These are phyloP conservation scores for Xylaria palmicola DNA, from an alignment of 495 filamentous ascomycete genomes.

Conservation along the genomic window DNA sequence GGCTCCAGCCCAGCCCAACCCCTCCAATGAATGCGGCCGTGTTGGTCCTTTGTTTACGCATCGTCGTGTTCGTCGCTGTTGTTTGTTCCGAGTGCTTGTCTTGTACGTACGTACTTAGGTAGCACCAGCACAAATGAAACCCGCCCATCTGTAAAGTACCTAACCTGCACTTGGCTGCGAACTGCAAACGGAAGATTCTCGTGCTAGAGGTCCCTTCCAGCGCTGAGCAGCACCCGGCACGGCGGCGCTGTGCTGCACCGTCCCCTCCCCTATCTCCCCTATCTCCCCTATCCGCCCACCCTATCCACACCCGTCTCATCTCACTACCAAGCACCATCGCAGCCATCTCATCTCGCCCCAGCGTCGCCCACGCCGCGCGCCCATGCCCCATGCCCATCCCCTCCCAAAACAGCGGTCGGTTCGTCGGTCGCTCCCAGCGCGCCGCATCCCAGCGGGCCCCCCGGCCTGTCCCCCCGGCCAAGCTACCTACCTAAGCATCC, in stretches of 20 bases:
- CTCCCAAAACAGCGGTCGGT: conserved; percentile 9
- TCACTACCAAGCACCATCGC: too few species aligned
- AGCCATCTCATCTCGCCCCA: neutral
- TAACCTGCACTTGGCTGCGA: too few species aligned
- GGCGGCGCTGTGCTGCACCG: too few species aligned
- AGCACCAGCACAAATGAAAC: too few species aligned
- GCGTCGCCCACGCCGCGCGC: neutral
- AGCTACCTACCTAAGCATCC: neutral
- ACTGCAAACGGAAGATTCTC: too few species aligned
- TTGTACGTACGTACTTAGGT: too few species aligned
- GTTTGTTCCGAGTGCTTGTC: neutral
- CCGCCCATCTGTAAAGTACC: too few species aligned
- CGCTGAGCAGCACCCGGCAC: too few species aligned
- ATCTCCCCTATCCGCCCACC: neutral
- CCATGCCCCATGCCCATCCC: neutral
- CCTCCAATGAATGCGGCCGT: conserved; percentile 1
- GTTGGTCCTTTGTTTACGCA: conserved; percentile 11
- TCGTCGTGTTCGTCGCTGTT: too few species aligned
- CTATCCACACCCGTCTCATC: neutral
- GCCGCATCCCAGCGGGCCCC: neutral
- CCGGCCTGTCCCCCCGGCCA: neutral
- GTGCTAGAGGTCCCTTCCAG: too few species aligned
- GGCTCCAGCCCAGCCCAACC: neutral
- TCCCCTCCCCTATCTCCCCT: neutral
- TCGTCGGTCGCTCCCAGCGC: neutral